Percentiles rank a stretch among this genome's conserved stretches.
Conservation (phyloP, 768 basidiomycete species). For the Xerocomus potaroensis region DNA sequence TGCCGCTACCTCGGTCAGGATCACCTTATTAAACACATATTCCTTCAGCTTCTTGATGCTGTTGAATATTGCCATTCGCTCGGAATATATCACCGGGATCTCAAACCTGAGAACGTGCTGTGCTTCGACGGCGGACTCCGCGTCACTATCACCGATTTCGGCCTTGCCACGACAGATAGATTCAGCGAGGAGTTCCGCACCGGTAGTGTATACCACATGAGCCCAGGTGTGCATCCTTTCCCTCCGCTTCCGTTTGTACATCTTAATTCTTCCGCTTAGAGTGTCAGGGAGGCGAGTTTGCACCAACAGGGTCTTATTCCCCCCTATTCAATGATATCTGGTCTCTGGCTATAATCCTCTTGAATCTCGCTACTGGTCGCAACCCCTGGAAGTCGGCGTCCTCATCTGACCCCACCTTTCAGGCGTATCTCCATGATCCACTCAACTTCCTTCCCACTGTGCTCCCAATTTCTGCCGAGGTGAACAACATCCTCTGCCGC, state of each 20-base stretch:
- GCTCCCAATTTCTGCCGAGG: slow-evolving; percentile 71
- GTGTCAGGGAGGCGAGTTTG: slow-evolving; percentile 74
- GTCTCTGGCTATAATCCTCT: slow-evolving; percentile 93
- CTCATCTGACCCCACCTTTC: slow-evolving; percentile 80
- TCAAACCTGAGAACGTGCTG: slow-evolving; percentile 95
- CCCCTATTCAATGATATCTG: slow-evolving; percentile 91
- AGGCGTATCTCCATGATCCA: slow-evolving; percentile 78
- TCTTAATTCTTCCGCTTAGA: slow-evolving; percentile 46
- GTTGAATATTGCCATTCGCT: slow-evolving; percentile 89
- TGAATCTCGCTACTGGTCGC: slow-evolving; percentile 91
- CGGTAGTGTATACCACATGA: slow-evolving; percentile 99
- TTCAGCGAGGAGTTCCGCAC: slow-evolving; percentile 87
- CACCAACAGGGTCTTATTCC: slow-evolving; percentile 66
- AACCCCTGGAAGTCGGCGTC: slow-evolving; percentile 96
- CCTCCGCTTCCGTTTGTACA: slow-evolving; percentile 7
- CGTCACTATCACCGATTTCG: slow-evolving; percentile 92
- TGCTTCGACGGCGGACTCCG: slow-evolving; percentile 75
- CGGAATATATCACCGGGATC: slow-evolving; percentile 93
- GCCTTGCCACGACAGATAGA: slow-evolving; percentile 85
- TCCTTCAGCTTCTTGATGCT: slow-evolving; percentile 90
- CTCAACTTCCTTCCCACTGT: slow-evolving; percentile 77
- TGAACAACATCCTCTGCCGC: slow-evolving; percentile 69
- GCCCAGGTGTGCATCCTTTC: slow-evolving; percentile 60
- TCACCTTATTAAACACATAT: slow-evolving; percentile 80
- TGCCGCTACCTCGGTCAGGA: slow-evolving; percentile 82